Evolutionary conservation across 2,329 filamentous ascomycete genomes (phyloP), one percentile per base, ranked within the genome.

Genomic region (Scortechinia acanthostroma): DNA sequence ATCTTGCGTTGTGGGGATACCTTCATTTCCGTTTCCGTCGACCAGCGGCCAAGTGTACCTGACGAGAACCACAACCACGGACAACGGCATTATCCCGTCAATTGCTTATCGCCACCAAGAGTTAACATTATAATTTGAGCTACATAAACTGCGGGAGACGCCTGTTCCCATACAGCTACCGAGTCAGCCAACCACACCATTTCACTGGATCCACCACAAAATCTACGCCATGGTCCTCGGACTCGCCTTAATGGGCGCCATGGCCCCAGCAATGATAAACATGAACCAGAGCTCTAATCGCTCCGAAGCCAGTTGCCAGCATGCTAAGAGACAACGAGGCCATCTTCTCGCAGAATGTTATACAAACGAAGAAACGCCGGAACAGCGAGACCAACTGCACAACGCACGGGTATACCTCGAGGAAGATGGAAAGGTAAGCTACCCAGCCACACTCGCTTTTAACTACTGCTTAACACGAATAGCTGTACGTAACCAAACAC

Each of bases 261-360:
- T 55, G 53, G 19, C 55, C 30, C 54, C 54, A 23, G 55, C 53
- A 19, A 56, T 56, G 48, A 52, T 55, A 35, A 52, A 53, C 3
- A 40, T 56, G 5, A 56, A 56, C 43, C 50, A 56, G 45, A 52
- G 52, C 6, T 52, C 51, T 14, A 49, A 56, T 22, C 47, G 51
- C 13, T 52, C 55, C 30, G 51, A 53, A 16, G 47, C 46, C n/a
- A 49, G 52, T 21, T 44, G 47, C 22, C 49, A 48, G 19, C 28
- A 46, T 19, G 45, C 45, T 21, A 51, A 53, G 46, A 54, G 51
- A 42, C 51, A 54, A 45, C 53, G 52, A 35, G 47, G 46, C 25
- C 50, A 56, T 33, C 45, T 56, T 20, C 44, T 55, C 28, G 53
- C 50, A 35, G 55, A 46, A 21, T 55, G 53, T 43, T 10, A 6